Base-by-base conservation (phyloP, 1,139 yeast species). In the Magnusiomyces suaveolens region DNA sequence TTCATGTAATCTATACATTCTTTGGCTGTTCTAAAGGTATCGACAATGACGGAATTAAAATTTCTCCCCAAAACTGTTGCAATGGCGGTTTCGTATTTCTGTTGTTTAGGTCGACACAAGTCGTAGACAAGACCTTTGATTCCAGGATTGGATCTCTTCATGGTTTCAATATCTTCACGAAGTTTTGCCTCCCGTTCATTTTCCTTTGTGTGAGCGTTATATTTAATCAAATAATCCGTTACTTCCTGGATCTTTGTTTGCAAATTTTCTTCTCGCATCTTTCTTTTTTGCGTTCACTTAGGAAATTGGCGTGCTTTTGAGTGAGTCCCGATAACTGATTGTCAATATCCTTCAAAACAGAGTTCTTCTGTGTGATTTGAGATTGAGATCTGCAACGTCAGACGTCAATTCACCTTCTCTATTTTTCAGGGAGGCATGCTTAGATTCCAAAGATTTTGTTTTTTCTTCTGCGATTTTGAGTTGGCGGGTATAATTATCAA, bases 31-130 rank as follows among this genome's bases (percentile, higher is more conserved):
- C 82, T 69, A 1, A 84, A 72, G 25, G 80, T 80, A 62, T 88
- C 96, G 2, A 92, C 98, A 36, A 92, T 78, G 12, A 94, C 79
- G 0, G 97, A 79, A 66, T 92, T 95, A 61, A 83, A 79, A 63
- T 87, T 79, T 59, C 80, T 78, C 2, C 97, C 98, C 48, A 92
- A 72, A 4, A 87, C 79, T 0, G 95, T 84, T 52, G 87, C 82
- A 46, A 92, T 77, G 0, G 97, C 96, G 4, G 75, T 64, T 53
- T 86, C 89, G 66, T 82, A 90, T 63, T 80, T 84, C 56, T 80
- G 82, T 62, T 85, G 87, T 55, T 82, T 77, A 10, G 97, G 96
- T 55, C 82, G 80, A 50, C 95, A 85, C 43, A 92, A 72, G 63
- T 89, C 97, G 60, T 82, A 78, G 1, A 90, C 81, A 26, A 87